Evolutionary conservation across 2,329 filamentous ascomycete genomes (phyloP), one percentile per base, ranked within the genome.

Genomic region (Blastomyces silverae): DNA sequence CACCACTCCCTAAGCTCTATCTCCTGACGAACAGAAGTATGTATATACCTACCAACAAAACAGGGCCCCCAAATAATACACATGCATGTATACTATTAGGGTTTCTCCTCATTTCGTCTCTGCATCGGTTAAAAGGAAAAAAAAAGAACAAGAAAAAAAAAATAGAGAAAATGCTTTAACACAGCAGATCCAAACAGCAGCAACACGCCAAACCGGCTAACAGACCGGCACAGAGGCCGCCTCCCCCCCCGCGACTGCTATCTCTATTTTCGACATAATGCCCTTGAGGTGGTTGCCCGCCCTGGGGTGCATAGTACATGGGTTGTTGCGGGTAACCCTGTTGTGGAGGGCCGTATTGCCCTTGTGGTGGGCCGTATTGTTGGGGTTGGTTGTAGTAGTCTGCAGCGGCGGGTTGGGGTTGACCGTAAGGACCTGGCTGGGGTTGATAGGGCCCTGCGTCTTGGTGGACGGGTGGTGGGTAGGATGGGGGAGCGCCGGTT

Each of bases 101-200:
- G 15, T 7, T 48, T 48, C 20, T 55, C 11, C 53, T n/a, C 7
- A 37, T 55, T 34, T 31, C 28, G 2, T 20, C 25, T 25, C 31
- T 37, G 34, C 13, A 11, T 39, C 34, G 7, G 10, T 22, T 63
- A 20, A n/a, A 22, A 48, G 8, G n/a, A 11, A 48, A 22, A 48
- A 10, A 48, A 7, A 7, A 17, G 3, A 48, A 48, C 10, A 7
- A 48, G 0, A n/a, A 10, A 6, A n/a, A n/a, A 7, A n/a, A n/a
- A 48, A 8, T n/a, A 22, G 6, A 13, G 46, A 25, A 52, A 28
- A 52, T 28, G 11, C 4, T 13, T 13, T 75, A 79, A 65, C 79
- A 80, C 62, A 80, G 69, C 61, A 79, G 75, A 73, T 81, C 80
- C 73, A 82, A 75, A 71, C 80, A 82, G 70, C 80, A 82, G 69